A percentile compares a stretch with the other conserved stretches of the same genome.
Evolutionary conservation across 495 filamentous ascomycete species (phyloP).

Genomic region (Aspergillus ostianus): DNA sequence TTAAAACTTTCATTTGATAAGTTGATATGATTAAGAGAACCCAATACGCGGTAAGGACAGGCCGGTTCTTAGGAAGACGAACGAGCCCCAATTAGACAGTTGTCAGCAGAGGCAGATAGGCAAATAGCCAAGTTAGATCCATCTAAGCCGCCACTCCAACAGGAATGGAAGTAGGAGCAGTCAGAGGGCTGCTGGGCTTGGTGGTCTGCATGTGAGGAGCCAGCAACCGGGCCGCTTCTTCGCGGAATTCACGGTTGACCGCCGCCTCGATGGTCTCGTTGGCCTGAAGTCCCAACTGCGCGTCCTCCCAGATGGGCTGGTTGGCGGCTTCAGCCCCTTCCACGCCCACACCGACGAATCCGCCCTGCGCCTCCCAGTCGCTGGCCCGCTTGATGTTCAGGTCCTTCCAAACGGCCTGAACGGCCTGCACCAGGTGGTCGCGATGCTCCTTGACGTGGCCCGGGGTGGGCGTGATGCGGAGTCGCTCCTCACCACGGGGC

Average conservation of each 20-base stretch:
- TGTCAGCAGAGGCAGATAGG: too few relatives aligned
- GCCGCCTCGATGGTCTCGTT: conserved; percentile 35
- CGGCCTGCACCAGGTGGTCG: conserved; percentile 77
- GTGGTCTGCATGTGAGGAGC: conserved; percentile 31
- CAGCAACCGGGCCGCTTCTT: conserved; percentile 16
- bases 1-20: not conserved
- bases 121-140: not conserved
- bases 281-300: conserved; percentile 71
- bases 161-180: conserved; percentile 26
- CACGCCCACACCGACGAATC: conserved; percentile 89
- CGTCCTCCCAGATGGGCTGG: conserved; percentile 80
- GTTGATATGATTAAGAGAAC: not conserved
- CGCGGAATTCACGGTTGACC: conserved; percentile 39
- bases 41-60: conserved; percentile 18
- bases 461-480: conserved; percentile 93
- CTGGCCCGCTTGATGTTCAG: conserved; percentile 87
- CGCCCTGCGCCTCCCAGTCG: conserved; percentile 87
- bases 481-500: conserved; percentile 89
- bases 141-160: conserved; percentile 39
- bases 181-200: conserved; percentile 24
- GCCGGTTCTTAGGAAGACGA: conserved; percentile 12
- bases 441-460: conserved; percentile 81
- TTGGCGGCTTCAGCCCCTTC: conserved; percentile 54
- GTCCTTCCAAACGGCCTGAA: conserved; percentile 83
- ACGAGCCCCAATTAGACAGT: not conserved